These are phyloP conservation scores for Fusarium torreyae DNA, from an alignment of 2,329 filamentous ascomycete genomes.

Conservation along the genomic window DNA sequence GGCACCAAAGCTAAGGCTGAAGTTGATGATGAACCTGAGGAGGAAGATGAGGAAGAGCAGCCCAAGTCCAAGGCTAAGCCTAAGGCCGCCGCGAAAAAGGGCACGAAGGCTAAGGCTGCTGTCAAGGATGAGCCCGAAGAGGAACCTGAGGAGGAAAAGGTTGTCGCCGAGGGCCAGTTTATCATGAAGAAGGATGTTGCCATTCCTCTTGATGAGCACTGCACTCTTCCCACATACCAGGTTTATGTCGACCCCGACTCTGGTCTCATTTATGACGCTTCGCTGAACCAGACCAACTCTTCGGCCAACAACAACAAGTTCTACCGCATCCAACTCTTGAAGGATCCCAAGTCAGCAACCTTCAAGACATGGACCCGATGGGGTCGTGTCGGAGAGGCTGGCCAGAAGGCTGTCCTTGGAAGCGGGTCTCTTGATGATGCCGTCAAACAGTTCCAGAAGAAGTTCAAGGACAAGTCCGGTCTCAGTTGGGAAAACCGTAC, in stretches of 20 bases:
- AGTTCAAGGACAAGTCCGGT: conserved; percentile 75
- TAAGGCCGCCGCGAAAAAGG: conserved; percentile 42
- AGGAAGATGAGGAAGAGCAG: conserved; percentile 46
- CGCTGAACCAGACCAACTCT: conserved; percentile 83
- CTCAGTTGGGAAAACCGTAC: conserved; percentile 68
- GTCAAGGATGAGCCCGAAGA: conserved; percentile 48
- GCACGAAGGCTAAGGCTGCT: conserved; percentile 42
- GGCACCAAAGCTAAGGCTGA: conserved; percentile 42
- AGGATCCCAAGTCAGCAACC: conserved; percentile 52
- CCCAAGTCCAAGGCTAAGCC: conserved; percentile 44
- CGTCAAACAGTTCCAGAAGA: conserved; percentile 68
- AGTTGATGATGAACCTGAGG: conserved; percentile 50
- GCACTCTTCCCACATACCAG: conserved; percentile 55
- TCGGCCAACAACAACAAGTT: conserved; percentile 86
- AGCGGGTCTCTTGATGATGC: conserved; percentile 61
- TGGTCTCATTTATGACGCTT: conserved; percentile 82
- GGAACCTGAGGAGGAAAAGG: conserved; percentile 51
- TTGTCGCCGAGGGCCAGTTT: conserved; percentile 61
- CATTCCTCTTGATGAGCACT: conserved; percentile 67
- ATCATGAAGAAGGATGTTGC: conserved; percentile 61
- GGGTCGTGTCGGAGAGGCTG: conserved; percentile 80
- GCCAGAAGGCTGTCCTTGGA: conserved; percentile 64
- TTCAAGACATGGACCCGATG: conserved; percentile 82
- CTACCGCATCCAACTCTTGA: conserved; percentile 78
- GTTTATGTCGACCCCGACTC: conserved; percentile 76